Conservation (phyloP, 352 stramenopile species). For the Pythium utonaiense region DNA sequence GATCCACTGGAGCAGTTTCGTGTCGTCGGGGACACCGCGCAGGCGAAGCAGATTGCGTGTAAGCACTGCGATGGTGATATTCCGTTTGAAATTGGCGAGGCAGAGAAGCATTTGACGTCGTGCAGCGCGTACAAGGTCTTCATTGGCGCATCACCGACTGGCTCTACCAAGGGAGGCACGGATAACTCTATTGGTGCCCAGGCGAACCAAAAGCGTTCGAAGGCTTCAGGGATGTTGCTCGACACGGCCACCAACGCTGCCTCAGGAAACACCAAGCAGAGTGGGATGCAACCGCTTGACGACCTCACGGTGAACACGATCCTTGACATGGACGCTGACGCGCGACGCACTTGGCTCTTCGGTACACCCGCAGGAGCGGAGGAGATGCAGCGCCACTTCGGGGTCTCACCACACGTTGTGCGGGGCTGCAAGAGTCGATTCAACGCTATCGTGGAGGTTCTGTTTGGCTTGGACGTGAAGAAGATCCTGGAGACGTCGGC, state of each 20-base stretch:
- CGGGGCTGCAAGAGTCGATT: slow-evolving; percentile 5
- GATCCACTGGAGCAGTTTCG: slow-evolving; percentile 10
- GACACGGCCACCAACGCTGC: too few relatives aligned
- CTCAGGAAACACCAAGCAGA: too few relatives aligned
- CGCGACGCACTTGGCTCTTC: slow-evolving; percentile 13
- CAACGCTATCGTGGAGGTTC: not conserved
- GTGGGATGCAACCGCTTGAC: not conserved
- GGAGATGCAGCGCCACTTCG: slow-evolving; percentile 5
- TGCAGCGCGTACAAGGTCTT: slow-evolving; percentile 15
- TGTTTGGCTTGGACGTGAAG: slow-evolving; percentile 11
- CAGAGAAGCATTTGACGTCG: slow-evolving; percentile 7
- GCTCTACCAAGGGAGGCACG: not conserved
- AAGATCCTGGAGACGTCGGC: not conserved
- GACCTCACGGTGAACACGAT: not conserved
- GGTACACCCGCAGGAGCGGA: slow-evolving; percentile 5
- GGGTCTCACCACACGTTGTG: not conserved
- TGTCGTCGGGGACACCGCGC: not conserved
- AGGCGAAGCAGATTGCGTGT: slow-evolving; percentile 6
- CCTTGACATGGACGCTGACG: slow-evolving; percentile 1
- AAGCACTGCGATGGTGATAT: slow-evolving; percentile 12
- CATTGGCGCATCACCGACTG: not conserved
- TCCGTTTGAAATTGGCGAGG: not conserved
- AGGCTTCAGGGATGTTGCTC: not conserved
- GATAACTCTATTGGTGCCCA: not conserved
- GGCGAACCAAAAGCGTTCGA: not conserved